Evolutionary conservation across 371 early-diverging fungal species (phyloP).

Genomic region (Mucor velutinosus): DNA sequence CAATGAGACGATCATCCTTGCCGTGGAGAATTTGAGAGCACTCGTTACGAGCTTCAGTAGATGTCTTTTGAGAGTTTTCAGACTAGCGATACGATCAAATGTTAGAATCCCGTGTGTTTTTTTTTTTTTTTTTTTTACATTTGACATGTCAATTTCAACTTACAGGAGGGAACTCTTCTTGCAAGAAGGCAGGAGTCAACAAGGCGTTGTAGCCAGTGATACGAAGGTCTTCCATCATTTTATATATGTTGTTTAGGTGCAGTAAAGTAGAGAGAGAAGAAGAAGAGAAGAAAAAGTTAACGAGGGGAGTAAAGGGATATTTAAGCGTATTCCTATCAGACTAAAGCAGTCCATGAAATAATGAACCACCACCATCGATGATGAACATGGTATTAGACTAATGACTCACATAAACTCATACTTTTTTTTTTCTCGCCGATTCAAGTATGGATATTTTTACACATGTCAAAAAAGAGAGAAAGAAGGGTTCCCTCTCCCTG

Average conservation of each 20-base stretch:
- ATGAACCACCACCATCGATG: not conserved
- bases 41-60: constrained; percentile 61
- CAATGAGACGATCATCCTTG: constrained; percentile 82
- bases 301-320: not conserved
- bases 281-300: constrained; percentile 2
- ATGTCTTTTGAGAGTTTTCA: constrained; percentile 46
- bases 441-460: constrained; percentile 6
- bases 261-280: not conserved
- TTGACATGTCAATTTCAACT: constrained; percentile 8
- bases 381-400: not conserved
- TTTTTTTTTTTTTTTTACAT: no score
- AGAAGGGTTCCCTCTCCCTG: not conserved
- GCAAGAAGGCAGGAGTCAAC: constrained; percentile 60
- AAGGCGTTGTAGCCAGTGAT: constrained; percentile 65
- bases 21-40: constrained; percentile 76
- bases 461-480: constrained; percentile 7
- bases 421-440: constrained; percentile 4
- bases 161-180: constrained; percentile 66
- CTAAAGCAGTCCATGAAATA: constrained; percentile 8
- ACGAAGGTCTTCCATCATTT: constrained; percentile 64
- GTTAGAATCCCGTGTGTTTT: not conserved
- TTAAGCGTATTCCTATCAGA: not conserved
- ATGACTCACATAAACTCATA: constrained; percentile 25
- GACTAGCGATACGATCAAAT: constrained; percentile 10
- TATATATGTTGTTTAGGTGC: not conserved